These are phyloP conservation scores for Pseudogymnoascus sp. DNA, from an alignment of 2,329 filamentous ascomycete genomes.

Conservation along the genomic window DNA sequence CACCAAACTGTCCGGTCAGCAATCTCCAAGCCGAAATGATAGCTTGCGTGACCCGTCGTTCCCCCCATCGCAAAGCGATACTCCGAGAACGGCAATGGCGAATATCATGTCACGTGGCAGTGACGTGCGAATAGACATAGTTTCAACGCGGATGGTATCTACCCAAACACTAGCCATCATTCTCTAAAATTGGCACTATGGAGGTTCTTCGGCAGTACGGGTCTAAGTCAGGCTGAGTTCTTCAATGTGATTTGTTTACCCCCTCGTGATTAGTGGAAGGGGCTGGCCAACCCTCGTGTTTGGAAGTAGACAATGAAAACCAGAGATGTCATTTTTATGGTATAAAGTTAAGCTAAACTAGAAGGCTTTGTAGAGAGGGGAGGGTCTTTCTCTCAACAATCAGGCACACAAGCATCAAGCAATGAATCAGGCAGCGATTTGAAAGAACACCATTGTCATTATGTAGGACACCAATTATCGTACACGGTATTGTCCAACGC, in stretches of 20 bases:
- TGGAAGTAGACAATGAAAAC: background rate
- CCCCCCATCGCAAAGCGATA: background rate
- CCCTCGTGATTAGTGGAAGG: background rate
- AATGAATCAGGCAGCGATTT: background rate
- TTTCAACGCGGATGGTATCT: background rate
- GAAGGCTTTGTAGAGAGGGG: background rate
- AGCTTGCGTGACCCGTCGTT: background rate
- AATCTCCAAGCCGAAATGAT: background rate
- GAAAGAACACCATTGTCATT: background rate
- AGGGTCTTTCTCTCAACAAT: background rate
- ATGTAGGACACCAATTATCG: background rate
- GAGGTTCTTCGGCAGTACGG: background rate
- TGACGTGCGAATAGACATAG: background rate
- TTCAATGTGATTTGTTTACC: background rate
- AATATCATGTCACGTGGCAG: background rate
- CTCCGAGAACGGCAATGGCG: background rate
- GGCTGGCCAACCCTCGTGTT: background rate
- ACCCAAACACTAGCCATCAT: background rate
- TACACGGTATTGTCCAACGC: background rate
- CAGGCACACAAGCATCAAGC: background rate
- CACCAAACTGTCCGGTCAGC: background rate
- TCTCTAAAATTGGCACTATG: background rate
- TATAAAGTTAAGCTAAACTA: background rate
- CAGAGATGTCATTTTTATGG: background rate
- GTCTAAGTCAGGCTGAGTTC: background rate